Base-by-base conservation (phyloP, 2,329 filamentous ascomycete species). In the Monascus ruber region DNA sequence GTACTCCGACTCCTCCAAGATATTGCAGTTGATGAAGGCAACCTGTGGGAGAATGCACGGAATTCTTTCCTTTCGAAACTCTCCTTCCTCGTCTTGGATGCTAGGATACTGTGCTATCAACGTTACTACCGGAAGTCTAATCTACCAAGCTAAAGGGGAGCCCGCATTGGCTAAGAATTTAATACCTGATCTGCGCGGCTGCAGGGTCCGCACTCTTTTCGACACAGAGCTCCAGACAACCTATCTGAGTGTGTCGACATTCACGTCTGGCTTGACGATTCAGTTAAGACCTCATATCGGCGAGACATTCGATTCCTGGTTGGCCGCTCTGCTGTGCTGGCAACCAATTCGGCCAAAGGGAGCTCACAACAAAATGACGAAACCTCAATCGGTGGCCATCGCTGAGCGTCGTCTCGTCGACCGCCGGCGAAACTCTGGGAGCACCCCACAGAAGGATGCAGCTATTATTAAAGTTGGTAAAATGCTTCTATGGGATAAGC, bases 401-500 rank as follows among this genome's bases (percentile, higher is more conserved):
- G 55, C 56, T 17, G 65, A 68, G 33, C 62, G 63, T 34, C 64
- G 63, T 31, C 48, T 64, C 32, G 53, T 56, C 2, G 64, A 69
- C 26, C 63, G 64, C 28, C 60, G 68, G 41, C 55, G 66, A 40
- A 63, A 66, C 39, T 70, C 68, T 6, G 66, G 69, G 44, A 64
- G 53, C 37, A 70, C 72, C 2, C 53, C 71, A 26, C 65, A 72
- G 26, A 91, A 81, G 55, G 81, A 86, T 45, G 76, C 78, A 3
- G 79, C 83, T 40, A 91, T 96, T 48, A 96, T 96, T 68, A 98
- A 96, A 58, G 85, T 95, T 35, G 91, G 87, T 40, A 88, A 87
- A 56, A 77, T 94, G 56, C 80, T 87, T 55, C 72, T 94, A 35
- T 95, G 88, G 89, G 87, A 96, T 62, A 91, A 83, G 57, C 81